Evolutionary conservation across 208 protist species (phyloP), one percentile per base, ranked within the genome.

Genomic region (Vickermania ingenoplastis): DNA sequence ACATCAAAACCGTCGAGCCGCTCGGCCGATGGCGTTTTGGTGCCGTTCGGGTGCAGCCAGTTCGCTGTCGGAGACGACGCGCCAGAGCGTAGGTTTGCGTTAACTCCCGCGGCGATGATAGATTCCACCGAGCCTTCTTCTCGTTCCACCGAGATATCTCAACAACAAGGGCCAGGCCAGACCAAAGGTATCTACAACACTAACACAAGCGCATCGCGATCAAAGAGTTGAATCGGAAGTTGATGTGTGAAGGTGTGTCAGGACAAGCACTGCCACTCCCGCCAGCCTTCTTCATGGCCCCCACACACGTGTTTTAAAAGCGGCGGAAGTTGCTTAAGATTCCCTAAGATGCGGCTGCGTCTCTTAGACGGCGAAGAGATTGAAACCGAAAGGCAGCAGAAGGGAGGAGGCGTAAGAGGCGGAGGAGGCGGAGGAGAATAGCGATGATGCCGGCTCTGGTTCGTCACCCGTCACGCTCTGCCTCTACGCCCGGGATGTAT

Each of bases 221-320:
- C 50, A 54, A 54, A 21, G 24, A 28, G 23, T 25, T 17, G 21
- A 21, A 54, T 26, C 21, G 7, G 36, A 45, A 7, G 36, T n/a
- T n/a, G n/a, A n/a, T n/a, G n/a, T n/a, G n/a, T n/a, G n/a, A n/a
- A n/a, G n/a, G n/a, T n/a, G n/a, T n/a, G n/a, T n/a, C n/a, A n/a
- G n/a, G n/a, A n/a, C n/a, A n/a, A n/a, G n/a, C n/a, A n/a, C n/a
- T n/a, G n/a, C n/a, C n/a, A n/a, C n/a, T n/a, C n/a, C n/a, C n/a
- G n/a, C n/a, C n/a, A n/a, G n/a, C n/a, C n/a, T n/a, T n/a, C n/a
- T n/a, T n/a, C n/a, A n/a, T 7, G n/a, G 13, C 7, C n/a, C 13
- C 7, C 50, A 51, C 66, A 91, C 31, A 54, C 71, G 2, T 82
- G 91, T 58, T 92, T 92, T 69, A 83, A 83, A 0, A 63, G 89